Evolutionary conservation across 306 rosid genomes (phyloP), one percentile per base, ranked within the genome.

Genomic region (Gynostemma pentaphyllum): DNA sequence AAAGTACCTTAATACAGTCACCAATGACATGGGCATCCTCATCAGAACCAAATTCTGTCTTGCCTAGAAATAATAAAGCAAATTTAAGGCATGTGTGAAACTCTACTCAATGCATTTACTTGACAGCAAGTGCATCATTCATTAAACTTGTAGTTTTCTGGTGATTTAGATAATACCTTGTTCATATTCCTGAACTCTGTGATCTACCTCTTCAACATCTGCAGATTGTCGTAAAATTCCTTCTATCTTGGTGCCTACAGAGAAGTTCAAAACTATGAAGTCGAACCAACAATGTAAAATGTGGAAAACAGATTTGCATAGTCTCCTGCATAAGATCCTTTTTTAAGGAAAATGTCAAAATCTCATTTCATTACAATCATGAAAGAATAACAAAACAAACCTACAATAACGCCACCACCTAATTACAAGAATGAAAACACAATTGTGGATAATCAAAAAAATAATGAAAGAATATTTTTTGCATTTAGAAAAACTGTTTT

Each of bases 11-110:
- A 53, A 94, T 81, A 77, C 99, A 94, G 72, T 94, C 99, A 71
- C 97, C 99, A 70, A 94, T 78, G 63, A 94, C 99, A 84, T 94
- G 99, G 39, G 99, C 94, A 70, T 94, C 99, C 84, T 94, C 99
- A 30, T 83, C 85, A 16, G 85, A 71, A 74, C 68, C 77, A 73
- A 94, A 94, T 70, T 94, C 99, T 46, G 79, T 85, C 83, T 94
- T 86, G 56, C 99, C 99, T 94, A 75, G 40, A 66, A 49, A 56
- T 48, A 68, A 70, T 37, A 73, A 70, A 67, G 22, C 52, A 70
- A 55, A 29, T 57, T n/a, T 36, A 50, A 76, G 57, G 52, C 16
- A n/a, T 37, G 72, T 72, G 62, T 40, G 45, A 62, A 66, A 45
- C 46, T 67, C 24, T 60, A 1, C 14, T 41, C 9, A 30, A 55